These are phyloP conservation scores for Neurospora sp. DNA, from an alignment of 2,329 filamentous ascomycete genomes.

Conservation along the genomic window DNA sequence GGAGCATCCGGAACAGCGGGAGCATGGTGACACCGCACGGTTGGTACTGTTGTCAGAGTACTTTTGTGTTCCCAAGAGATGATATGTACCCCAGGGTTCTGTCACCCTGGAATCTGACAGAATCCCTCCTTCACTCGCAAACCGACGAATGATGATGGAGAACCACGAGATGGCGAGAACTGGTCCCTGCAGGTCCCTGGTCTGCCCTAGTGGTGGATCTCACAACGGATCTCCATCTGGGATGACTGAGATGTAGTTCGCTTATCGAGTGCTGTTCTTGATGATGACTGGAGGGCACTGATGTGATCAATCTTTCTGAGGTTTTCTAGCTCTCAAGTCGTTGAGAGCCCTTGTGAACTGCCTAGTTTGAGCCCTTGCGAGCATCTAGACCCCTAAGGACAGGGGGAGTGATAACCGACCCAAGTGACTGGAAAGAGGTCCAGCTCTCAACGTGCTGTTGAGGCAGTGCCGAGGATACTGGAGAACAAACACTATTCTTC, in stretches of 20 bases:
- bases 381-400: not conserved
- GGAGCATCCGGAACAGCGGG: not conserved
- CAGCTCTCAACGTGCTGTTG: not conserved
- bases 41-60: not conserved
- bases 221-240: not conserved
- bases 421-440: not conserved
- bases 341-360: not conserved
- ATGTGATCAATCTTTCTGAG: not conserved
- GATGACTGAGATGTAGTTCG: not conserved
- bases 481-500: not conserved
- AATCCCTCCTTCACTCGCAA: not conserved
- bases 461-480: not conserved
- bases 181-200: not conserved
- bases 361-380: not conserved
- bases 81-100: not conserved
- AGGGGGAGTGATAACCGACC: not conserved
- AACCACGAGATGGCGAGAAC: not conserved
- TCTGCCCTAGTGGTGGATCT: not conserved
- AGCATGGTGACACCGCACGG: not conserved
- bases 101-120: not conserved
- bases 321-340: not conserved
- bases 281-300: not conserved
- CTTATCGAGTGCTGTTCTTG: not conserved
- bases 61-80: not conserved
- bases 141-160: not conserved